A percentile compares a stretch with the other conserved stretches of the same genome.
phyloP scores from a whole-genome alignment of 2,329 filamentous ascomycete genomes.

The Dactylellina cionopaga region DNA sequence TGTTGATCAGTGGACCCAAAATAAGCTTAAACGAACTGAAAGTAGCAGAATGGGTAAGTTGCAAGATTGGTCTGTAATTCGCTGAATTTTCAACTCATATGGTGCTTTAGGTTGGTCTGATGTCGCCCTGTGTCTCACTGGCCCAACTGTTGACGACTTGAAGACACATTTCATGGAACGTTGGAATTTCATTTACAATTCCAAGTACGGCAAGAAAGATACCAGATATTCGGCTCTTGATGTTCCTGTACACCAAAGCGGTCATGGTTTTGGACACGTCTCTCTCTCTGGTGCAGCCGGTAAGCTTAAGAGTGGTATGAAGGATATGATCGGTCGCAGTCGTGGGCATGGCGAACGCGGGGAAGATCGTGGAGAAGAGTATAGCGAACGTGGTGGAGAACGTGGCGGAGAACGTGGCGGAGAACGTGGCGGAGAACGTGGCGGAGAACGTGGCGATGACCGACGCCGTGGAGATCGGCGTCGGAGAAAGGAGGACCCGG shows the following conservation, averaged over 20 bases:
- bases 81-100: neutral
- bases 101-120: slow-evolving; percentile 75
- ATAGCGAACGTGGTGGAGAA: neutral
- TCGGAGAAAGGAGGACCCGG: slow-evolving; percentile 13
- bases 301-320: slow-evolving; percentile 36
- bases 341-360: neutral
- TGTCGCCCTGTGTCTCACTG: slow-evolving; percentile 78
- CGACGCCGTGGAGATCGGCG: neutral
- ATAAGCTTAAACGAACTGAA: slow-evolving; percentile 82
- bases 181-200: slow-evolving; percentile 88
- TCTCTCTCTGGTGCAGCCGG: slow-evolving; percentile 14
- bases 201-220: slow-evolving; percentile 66
- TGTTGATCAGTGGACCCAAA: slow-evolving; percentile 81
- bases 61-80: neutral
- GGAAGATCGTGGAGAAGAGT: neutral
- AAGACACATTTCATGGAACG: slow-evolving; percentile 81
- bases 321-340: slow-evolving; percentile 24
- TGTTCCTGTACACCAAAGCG: slow-evolving; percentile 25
- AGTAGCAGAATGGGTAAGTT: slow-evolving; percentile 77
- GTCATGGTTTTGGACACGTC: slow-evolving; percentile 34
- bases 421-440: slow-evolving; percentile 3
- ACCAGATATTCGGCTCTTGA: slow-evolving; percentile 11
- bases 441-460: slow-evolving; percentile 4
- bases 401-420: neutral
- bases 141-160: slow-evolving; percentile 79